These are phyloP conservation scores for Aspergillus ellipticus DNA, from an alignment of 495 filamentous ascomycete genomes.

Conservation along the genomic window DNA sequence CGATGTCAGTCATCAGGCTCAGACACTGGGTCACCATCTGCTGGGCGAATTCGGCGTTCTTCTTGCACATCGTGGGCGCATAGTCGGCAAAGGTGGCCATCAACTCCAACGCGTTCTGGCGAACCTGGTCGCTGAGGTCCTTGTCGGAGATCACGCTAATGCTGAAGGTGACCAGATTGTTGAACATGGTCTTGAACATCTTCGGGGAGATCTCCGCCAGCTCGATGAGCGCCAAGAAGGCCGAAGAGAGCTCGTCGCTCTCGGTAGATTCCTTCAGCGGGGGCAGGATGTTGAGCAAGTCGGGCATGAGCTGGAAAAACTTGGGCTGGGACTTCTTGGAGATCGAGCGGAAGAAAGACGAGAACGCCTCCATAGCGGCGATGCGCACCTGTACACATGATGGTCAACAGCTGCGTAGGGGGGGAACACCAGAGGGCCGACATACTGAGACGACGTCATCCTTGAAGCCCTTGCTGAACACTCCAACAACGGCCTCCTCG, in stretches of 20 bases:
- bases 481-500: constrained; percentile 74
- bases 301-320: constrained; percentile 80
- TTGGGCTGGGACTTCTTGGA: constrained; percentile 80
- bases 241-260: constrained; percentile 83
- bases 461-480: constrained; percentile 88
- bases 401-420: background rate
- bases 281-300: constrained; percentile 87
- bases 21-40: constrained; percentile 99
- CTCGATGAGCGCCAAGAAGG: constrained; percentile 86
- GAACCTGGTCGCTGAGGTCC: constrained; percentile 80
- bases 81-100: constrained; percentile 99
- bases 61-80: constrained; percentile 87
- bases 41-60: constrained; percentile 80
- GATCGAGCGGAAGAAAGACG: constrained; percentile 89
- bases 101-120: constrained; percentile 92
- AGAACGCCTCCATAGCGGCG: constrained; percentile 93
- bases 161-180: constrained; percentile 85
- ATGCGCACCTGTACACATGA: constrained; percentile 62
- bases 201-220: constrained; percentile 85
- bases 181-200: constrained; percentile 95
- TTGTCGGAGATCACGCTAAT: constrained; percentile 93
- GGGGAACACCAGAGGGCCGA: background rate
- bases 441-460: constrained; percentile 77
- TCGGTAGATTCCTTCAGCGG: constrained; percentile 88
- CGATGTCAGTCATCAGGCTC: constrained; percentile 99